These are phyloP conservation scores for Talaromyces sp. DNA, from an alignment of 2,329 filamentous ascomycete genomes.

Conservation along the genomic window DNA sequence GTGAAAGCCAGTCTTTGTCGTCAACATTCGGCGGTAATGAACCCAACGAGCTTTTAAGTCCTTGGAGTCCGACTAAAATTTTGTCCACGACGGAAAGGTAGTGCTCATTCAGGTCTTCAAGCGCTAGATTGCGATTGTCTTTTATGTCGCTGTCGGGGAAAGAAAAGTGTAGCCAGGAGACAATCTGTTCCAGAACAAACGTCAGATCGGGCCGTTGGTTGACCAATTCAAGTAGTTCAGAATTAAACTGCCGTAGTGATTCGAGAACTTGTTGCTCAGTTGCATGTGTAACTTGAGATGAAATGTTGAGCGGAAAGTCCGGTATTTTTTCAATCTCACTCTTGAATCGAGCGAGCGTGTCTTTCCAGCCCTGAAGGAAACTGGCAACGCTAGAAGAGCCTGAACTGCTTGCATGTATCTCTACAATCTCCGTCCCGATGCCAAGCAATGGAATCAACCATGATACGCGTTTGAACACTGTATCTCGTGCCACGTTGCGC, in stretches of 20 bases:
- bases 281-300: conserved; percentile 24
- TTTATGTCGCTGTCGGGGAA: conserved; percentile 10
- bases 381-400: conserved; percentile 44
- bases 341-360: conserved; percentile 43
- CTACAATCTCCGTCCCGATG: conserved; percentile 57
- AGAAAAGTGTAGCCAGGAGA: conserved; percentile 54
- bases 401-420: conserved; percentile 63
- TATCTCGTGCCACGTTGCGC: conserved; percentile 15
- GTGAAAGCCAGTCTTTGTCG: conserved; percentile 58
- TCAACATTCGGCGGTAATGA: conserved; percentile 56
- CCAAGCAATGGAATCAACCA: conserved; percentile 69
- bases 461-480: conserved; percentile 23
- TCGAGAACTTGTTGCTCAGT: conserved; percentile 22
- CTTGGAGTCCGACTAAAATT: conserved; percentile 74
- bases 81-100: conserved; percentile 65
- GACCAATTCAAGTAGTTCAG: conserved; percentile 41
- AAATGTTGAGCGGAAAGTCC: conserved; percentile 49
- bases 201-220: conserved; percentile 52
- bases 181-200: conserved; percentile 62
- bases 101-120: conserved; percentile 50
- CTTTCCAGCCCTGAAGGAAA: conserved; percentile 48
- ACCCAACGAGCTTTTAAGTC: conserved; percentile 54
- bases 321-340: conserved; percentile 39
- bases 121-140: conserved; percentile 16
- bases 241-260: conserved; percentile 25